Percentiles rank a stretch among this genome's conserved stretches.
These are phyloP conservation scores for Cynara cardunculus DNA, from an alignment of 129 eudicot species.

Conservation along the genomic window DNA sequence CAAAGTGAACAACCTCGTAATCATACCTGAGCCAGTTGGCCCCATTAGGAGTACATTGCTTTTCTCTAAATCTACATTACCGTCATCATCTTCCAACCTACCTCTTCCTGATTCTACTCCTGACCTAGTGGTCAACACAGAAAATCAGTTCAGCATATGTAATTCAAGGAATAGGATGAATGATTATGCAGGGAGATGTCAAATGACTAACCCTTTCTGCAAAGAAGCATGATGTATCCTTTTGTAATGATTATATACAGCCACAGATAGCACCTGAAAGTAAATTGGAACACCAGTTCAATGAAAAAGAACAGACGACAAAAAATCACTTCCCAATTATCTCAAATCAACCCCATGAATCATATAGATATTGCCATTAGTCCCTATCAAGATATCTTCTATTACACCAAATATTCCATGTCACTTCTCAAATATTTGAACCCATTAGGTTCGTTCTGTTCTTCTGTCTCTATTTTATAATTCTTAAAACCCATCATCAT, in stretches of 20 bases:
- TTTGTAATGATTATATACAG: conserved; percentile 93
- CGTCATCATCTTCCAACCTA: conserved; percentile 59
- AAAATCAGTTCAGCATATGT: conserved; percentile 19
- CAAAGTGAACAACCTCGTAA: neutral
- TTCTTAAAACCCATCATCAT: neutral
- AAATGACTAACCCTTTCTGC: conserved; percentile 65
- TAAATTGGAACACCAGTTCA: neutral
- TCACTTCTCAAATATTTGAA: neutral
- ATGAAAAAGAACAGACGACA: neutral
- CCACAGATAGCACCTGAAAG: conserved; percentile 84
- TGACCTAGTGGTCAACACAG: conserved; percentile 47
- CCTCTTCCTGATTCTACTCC: conserved; percentile 45
- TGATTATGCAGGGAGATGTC: neutral
- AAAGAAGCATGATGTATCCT: conserved; percentile 69
- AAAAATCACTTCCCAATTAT: neutral
- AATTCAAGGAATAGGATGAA: neutral
- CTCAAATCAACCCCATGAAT: neutral
- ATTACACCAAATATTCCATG: neutral
- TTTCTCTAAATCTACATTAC: conserved; percentile 84
- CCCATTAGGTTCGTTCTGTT: neutral
- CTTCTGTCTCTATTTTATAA: neutral
- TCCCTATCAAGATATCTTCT: neutral
- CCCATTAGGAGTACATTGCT: conserved; percentile 96
- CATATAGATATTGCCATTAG: neutral
- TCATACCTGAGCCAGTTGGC: conserved; percentile 93